Conservation (phyloP, 164 flowering plant genomes). For the Berberis thunbergii region DNA sequence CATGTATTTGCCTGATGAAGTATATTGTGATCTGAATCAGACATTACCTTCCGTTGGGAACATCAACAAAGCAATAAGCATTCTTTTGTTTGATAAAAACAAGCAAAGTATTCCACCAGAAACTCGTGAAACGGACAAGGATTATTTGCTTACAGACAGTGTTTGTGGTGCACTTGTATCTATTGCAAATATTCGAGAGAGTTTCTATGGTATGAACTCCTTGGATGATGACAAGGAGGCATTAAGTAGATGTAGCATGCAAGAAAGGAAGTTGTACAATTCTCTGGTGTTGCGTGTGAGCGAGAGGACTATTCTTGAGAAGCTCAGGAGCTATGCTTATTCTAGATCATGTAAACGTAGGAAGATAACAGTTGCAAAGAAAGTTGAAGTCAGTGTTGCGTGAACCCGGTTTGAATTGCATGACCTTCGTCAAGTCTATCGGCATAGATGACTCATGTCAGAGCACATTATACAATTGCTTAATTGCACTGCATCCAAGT, state of each 20-base stretch:
- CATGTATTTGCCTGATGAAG: constrained; percentile 48
- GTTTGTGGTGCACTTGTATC: constrained; percentile 55
- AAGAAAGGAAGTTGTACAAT: constrained; percentile 53
- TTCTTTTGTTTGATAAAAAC: constrained; percentile 17
- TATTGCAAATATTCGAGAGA: constrained; percentile 68
- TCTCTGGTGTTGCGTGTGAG: constrained; percentile 64
- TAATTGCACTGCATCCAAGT: no score
- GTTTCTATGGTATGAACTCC: constrained; percentile 41
- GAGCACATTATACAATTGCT: background rate
- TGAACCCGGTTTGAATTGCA: background rate
- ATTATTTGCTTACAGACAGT: constrained; percentile 35
- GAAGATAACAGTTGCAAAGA: constrained; percentile 11
- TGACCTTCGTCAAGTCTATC: background rate
- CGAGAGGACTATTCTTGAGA: constrained; percentile 67
- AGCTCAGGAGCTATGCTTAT: constrained; percentile 46
- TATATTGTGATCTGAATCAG: constrained; percentile 38
- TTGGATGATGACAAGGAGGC: constrained; percentile 45
- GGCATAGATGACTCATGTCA: background rate
- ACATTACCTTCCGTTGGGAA: constrained; percentile 18
- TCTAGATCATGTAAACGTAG: constrained; percentile 4
- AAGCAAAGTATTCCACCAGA: constrained; percentile 2
- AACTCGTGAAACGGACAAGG: constrained; percentile 25
- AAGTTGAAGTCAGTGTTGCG: constrained; percentile 9
- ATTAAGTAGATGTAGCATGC: constrained; percentile 22
- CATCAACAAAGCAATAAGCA: constrained; percentile 9